Evolutionary conservation across 208 protist genomes (phyloP), one percentile per base, ranked within the genome.

Genomic region (Blastocrithidia nonstop): DNA sequence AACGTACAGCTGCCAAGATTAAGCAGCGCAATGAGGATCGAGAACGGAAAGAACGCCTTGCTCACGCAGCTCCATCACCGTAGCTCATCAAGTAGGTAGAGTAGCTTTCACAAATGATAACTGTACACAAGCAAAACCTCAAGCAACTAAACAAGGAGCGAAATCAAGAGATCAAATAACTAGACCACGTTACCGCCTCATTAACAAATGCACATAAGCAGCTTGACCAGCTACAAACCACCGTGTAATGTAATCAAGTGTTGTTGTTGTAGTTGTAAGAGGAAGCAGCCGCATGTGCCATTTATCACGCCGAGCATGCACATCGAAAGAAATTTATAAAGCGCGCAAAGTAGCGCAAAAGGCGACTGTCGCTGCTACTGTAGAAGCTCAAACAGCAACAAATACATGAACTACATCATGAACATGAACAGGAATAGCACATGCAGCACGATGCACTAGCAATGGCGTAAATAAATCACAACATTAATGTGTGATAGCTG

Each of bases 51-150:
- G 54, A 51, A 27, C 50, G 67, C 36, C 52, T 84, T 29, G 53
- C 67, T 15, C 79, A 76, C 55, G 71, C 63, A 13, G 62, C 65
- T 7, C 74, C 79, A 0, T 61, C 66, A n/a, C 55, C 79, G 1
- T 74, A 85, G 33, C 59, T 85, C 20, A 46, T 76, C 40, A 43
- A 50, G 8, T 68, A 88, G 45, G 47, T 84, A 22, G 71, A 84
- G 28, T 61, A 61, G 48, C 54, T 84, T 6, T 51, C 23, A 1
- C 71, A 81, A 42, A 45, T 62, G 1, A 60, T 88, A 38, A 50
- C 62, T 48, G 54, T 54, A 1, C 37, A 47, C 1, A 63, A 64
- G 41, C 59, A 68, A 56, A 64, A 81, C 48, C 68, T 85, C 9
- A 28, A 56, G 29, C 82, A 80, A 47, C 54, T 88, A 24, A 41